Base-by-base conservation (phyloP, 257 asterid genomes). In the Lycium barbarum region DNA sequence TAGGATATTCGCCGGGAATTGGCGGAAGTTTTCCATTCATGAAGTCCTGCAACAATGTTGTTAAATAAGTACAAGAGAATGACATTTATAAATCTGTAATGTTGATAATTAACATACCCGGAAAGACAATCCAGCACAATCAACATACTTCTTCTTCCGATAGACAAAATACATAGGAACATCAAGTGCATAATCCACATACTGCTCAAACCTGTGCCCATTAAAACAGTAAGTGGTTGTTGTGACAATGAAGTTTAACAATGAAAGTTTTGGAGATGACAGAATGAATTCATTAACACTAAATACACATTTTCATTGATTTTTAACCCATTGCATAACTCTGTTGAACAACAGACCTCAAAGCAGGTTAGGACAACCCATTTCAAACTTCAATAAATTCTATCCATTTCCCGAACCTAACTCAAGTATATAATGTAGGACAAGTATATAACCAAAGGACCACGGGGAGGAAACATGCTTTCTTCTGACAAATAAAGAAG, bases 151-250 rank as follows among this genome's bases (percentile, higher is more conserved):
- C 91, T 93, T 92, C 84, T 93, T 84, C 86, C 98, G 98, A 87
- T 95, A 97, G 63, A 94, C 98, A 84, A 97, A 97, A 93, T 97
- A 97, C 99, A 97, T 97, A 15, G 99, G 99, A 70, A 97, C 98
- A 81, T 97, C 95, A 87, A 97, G 98, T 83, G 98, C 99, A 91
- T 95, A 97, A 57, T 97, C 99, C 55, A 95, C 99, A 88, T 95
- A 97, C 88, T 90, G 94, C 90, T 97, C 98, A 89, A 97, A 97
- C 92, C 99, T 97, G 93, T 74, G 72, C 66, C 83, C 83, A 90
- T 79, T 11, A 86, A 86, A 85, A 80, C 76, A 86, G 73, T 58
- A 83, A 84, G 57, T 22, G 40, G 20, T 20, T 74, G 43, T n/a
- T 20, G n/a, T 49, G 81, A 76, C 20, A 51, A 22, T 26, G 15